A percentile compares a stretch with the other conserved stretches of the same genome.
phyloP scores from a whole-genome alignment of 305 asterid species.

The Solanum hybrid region DNA sequence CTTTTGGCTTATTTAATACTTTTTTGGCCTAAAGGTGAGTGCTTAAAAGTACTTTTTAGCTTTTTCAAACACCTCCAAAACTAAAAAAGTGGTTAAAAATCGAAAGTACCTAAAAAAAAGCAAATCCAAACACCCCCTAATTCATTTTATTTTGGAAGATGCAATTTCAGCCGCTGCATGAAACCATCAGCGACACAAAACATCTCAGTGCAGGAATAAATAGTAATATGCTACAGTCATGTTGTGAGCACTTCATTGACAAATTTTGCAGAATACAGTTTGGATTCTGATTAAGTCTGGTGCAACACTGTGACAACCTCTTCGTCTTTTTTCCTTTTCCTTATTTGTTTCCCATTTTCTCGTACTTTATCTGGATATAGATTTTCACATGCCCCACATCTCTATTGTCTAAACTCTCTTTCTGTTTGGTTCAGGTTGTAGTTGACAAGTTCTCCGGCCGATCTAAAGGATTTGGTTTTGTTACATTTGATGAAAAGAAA shows the following conservation, averaged over 20 bases:
- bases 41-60: not conserved
- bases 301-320: not conserved
- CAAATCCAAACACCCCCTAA: not conserved
- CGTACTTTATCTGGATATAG: not conserved
- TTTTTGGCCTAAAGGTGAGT: not conserved
- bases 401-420: not conserved
- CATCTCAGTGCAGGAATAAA: not conserved
- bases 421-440: conserved; percentile 45
- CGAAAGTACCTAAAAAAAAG: not conserved
- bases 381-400: not conserved
- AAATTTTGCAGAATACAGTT: not conserved
- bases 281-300: not conserved
- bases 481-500: conserved; percentile 66
- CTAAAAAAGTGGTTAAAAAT: not conserved
- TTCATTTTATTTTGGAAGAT: not conserved
- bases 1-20: not conserved
- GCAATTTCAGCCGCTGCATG: not conserved
- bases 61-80: not conserved
- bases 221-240: not conserved
- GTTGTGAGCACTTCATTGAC: not conserved
- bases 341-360: not conserved
- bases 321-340: not conserved
- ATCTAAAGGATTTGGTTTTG: conserved; percentile 90
- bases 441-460: conserved; percentile 74
- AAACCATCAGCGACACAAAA: not conserved